Evolutionary conservation across 140 eudicot genomes (phyloP).

Genomic region (Flaveria floridana): DNA sequence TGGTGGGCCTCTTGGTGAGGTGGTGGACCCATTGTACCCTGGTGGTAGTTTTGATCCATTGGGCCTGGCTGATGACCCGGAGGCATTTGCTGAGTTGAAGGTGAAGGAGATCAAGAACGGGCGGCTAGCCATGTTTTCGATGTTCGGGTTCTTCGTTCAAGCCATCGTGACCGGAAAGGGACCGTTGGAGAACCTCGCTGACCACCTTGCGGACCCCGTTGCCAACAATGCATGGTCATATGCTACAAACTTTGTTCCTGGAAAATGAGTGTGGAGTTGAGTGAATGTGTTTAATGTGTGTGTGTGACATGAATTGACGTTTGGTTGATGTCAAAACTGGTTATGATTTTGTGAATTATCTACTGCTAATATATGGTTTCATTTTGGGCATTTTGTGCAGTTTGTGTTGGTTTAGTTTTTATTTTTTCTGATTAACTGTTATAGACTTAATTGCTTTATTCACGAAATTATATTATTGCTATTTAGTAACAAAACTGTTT

Average conservation of each 20-base stretch:
- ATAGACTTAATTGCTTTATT: not conserved
- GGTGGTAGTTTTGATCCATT: constrained; percentile 37
- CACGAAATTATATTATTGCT: not conserved
- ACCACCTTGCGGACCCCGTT: constrained; percentile 17
- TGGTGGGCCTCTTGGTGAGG: constrained; percentile 37
- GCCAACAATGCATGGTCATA: constrained; percentile 19
- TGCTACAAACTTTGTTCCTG: constrained; percentile 20
- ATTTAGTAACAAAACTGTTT: no score
- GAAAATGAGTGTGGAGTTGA: constrained; percentile 3
- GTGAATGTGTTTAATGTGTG: not conserved
- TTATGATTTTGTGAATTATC: constrained; percentile 15
- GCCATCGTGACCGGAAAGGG: constrained; percentile 20
- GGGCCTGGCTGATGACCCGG: constrained; percentile 37
- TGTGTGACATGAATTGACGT: not conserved
- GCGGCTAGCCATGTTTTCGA: constrained; percentile 11
- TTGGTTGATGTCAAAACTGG: not conserved
- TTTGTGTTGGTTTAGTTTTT: not conserved
- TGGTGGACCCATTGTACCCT: constrained; percentile 33
- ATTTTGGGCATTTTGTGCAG: not conserved
- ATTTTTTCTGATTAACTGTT: not conserved
- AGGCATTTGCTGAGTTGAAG: constrained; percentile 36
- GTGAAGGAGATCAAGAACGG: constrained; percentile 31
- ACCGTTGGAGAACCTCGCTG: constrained; percentile 13
- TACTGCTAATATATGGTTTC: not conserved
- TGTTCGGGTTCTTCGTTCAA: constrained; percentile 16